Evolutionary conservation across 371 early-diverging fungal species (phyloP).

Genomic region (Mortierella sp.): DNA sequence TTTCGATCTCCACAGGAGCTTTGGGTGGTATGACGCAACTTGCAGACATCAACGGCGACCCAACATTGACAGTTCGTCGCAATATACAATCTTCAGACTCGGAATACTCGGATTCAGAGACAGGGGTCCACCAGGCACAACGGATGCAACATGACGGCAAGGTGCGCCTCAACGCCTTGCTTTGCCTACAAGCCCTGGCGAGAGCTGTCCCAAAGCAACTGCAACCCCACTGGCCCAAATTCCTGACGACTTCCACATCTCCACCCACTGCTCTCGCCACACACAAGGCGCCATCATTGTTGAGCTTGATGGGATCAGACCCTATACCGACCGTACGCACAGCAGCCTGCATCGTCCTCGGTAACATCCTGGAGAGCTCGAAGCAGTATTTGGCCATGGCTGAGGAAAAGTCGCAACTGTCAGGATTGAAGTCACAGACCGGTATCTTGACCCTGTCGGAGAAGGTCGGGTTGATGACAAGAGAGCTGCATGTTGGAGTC

Average conservation of each 20-base stretch:
- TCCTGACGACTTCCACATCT: constrained; percentile 32
- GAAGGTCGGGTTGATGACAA: constrained; percentile 38
- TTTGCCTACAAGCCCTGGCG: constrained; percentile 44
- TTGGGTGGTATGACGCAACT: not conserved
- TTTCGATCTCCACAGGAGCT: constrained; percentile 18
- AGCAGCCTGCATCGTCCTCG: constrained; percentile 43
- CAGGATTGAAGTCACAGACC: constrained; percentile 26
- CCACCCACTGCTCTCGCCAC: constrained; percentile 16
- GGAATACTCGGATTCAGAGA: constrained; percentile 50
- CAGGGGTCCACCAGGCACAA: constrained; percentile 31
- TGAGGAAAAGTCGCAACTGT: constrained; percentile 36
- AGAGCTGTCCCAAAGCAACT: constrained; percentile 44
- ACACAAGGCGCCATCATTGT: constrained; percentile 36
- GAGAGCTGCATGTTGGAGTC: constrained; percentile 39
- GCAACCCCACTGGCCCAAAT: constrained; percentile 56
- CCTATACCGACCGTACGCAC: constrained; percentile 43
- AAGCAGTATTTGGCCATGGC: constrained; percentile 55
- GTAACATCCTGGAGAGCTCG: constrained; percentile 44
- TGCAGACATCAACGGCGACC: constrained; percentile 1
- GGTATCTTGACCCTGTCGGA: constrained; percentile 45
- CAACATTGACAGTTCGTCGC: constrained; percentile 5
- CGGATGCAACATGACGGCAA: constrained; percentile 49
- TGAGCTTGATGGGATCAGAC: constrained; percentile 37
- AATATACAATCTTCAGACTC: constrained; percentile 51
- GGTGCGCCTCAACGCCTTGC: constrained; percentile 49